Conservation (phyloP, 1,284 basidiomycete genomes). For the Cutaneotrichosporon sp. region DNA sequence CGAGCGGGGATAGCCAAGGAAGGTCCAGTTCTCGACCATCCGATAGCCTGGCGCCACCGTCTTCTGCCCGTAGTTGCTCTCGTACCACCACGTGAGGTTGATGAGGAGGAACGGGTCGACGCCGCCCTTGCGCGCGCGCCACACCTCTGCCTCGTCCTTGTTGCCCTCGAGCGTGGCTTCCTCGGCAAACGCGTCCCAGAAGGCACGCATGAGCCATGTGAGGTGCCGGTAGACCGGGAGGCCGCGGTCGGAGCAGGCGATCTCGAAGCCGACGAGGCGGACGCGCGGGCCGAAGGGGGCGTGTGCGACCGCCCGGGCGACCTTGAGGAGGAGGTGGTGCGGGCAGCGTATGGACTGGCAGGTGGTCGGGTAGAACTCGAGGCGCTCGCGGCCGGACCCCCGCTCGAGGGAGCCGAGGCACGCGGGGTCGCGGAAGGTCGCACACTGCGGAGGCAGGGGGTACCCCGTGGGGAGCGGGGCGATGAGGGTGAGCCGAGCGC, state of each 20-base stretch:
- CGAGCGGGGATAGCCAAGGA: neutral
- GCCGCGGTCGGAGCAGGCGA: neutral
- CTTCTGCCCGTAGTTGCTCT: neutral
- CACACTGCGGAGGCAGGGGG: neutral
- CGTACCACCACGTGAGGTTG: neutral
- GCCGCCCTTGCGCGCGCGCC: neutral
- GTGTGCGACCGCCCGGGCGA: neutral
- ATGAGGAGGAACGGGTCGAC: neutral
- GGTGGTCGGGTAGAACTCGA: neutral
- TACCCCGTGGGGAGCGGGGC: neutral
- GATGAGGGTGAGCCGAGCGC: neutral
- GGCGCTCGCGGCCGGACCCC: neutral
- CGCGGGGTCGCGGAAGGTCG: neutral
- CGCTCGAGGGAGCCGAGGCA: neutral
- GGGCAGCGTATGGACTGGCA: neutral
- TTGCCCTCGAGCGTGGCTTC: neutral
- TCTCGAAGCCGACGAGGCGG: neutral
- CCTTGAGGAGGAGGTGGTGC: neutral
- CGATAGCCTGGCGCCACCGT: neutral
- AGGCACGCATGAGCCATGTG: neutral
- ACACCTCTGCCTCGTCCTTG: neutral
- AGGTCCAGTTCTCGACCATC: neutral
- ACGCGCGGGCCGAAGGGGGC: neutral
- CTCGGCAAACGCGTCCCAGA: neutral
- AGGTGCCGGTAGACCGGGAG: neutral